Evolutionary conservation across 1,139 yeast species (phyloP), one percentile per base, ranked within the genome.

Genomic region (Suhomyces coccinellae): DNA sequence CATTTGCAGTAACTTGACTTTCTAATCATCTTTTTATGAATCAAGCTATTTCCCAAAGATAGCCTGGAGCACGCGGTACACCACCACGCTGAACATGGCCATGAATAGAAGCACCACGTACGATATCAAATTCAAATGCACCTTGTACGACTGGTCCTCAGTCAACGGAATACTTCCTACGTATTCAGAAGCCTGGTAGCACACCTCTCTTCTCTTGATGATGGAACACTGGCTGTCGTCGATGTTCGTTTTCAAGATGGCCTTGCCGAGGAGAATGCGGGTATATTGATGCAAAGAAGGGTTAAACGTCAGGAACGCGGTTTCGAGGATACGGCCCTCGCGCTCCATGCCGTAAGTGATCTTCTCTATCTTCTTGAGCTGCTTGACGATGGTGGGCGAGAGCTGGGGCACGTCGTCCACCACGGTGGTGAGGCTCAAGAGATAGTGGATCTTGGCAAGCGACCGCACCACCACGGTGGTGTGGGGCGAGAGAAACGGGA

Each of bases 121-220:
- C 7, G 36, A 43, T 2, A 45, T 33, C 16, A 36, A 24, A 11
- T 33, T 38, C 27, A 40, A 38, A 34, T 43, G 45, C 17, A 38
- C 29, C 20, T 39, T 33, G 14, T 31, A 36, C n/a, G 45, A 24
- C 34, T 38, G 51, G 14, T 45, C 51, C 33, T 48, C 51, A 2
- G 46, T 42, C 17, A 48, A 39, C 2, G 79, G 79, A 26, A 74
- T 73, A 48, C 72, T 65, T 9, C 73, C 73, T 27, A 73, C 77
- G 48, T 69, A 68, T 42, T 70, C 76, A 1, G 75, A 73, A 0
- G 79, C 77, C 50, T 64, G 73, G 44, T 58, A 66, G 44, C 79
- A 74, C 17, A 73, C 59, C 14, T 67, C 68, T 50, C 79, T 56
- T 45, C 79, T 56, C 41, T 57, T 61, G 27, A 73, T 61, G 34